Evolutionary conservation across 768 basidiomycete genomes (phyloP).

Genomic region (Termitomyces eurrhizus): DNA sequence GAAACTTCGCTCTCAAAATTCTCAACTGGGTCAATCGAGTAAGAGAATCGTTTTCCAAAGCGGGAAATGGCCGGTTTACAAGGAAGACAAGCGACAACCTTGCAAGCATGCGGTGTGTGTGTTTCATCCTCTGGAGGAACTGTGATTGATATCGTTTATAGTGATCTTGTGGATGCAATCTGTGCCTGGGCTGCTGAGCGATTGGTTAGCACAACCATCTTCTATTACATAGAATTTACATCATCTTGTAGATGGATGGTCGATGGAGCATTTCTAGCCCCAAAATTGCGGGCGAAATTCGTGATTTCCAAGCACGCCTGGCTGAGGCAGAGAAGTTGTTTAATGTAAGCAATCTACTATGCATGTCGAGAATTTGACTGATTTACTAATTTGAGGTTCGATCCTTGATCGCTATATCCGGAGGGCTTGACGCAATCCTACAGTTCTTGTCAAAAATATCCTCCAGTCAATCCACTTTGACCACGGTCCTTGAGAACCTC

Average conservation of each 20-base stretch:
- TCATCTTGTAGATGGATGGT: slow-evolving; percentile 4
- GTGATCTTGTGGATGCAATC: slow-evolving; percentile 12
- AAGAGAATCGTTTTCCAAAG: slow-evolving; percentile 4
- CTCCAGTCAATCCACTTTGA: slow-evolving; percentile 2
- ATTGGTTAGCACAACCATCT: slow-evolving; percentile 4
- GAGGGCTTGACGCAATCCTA: not conserved
- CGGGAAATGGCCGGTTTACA: slow-evolving; percentile 7
- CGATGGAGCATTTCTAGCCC: slow-evolving; percentile 6
- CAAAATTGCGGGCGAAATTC: slow-evolving; percentile 5
- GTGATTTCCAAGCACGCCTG: slow-evolving; percentile 10
- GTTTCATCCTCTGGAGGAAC: not conserved
- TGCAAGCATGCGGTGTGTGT: slow-evolving; percentile 12
- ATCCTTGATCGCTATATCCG: not conserved
- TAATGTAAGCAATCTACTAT: not conserved
- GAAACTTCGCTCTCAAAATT: slow-evolving; percentile 10
- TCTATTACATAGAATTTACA: not conserved
- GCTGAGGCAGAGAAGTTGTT: slow-evolving; percentile 7
- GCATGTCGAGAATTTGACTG: not conserved
- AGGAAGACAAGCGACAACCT: slow-evolving; percentile 15
- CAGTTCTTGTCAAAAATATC: not conserved
- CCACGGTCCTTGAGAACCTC: slow-evolving; percentile 1
- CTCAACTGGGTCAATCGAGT: slow-evolving; percentile 15
- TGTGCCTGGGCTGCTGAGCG: slow-evolving; percentile 11
- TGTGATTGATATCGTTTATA: not conserved
- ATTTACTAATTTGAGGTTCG: not conserved